phyloP scores from a whole-genome alignment of 78 protist genomes.

The Dictyostelium capitatum region DNA sequence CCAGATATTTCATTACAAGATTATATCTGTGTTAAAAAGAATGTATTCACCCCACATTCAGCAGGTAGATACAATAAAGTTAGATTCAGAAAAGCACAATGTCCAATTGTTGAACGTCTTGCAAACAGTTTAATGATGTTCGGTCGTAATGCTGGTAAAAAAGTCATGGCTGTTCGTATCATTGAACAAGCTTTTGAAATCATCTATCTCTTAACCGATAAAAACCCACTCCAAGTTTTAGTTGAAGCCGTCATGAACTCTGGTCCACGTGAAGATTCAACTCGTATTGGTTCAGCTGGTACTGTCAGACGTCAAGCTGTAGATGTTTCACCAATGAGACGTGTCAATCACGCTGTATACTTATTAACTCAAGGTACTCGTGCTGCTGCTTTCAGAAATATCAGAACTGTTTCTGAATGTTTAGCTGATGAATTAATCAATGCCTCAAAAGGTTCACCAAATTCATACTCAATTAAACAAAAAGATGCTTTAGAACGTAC shows the following conservation, averaged over 20 bases:
- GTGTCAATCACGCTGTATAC: constrained; percentile 99
- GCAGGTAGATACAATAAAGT: constrained; percentile 98
- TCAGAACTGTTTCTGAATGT: constrained; percentile 99
- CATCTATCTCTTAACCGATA: constrained; percentile 98
- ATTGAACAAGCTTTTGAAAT: constrained; percentile 99
- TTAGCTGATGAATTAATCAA: constrained; percentile 99
- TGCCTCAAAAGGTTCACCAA: constrained; percentile 91
- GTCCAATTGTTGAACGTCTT: constrained; percentile 99
- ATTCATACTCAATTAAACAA: constrained; percentile 19
- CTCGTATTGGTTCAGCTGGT: constrained; percentile 99
- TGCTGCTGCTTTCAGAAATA: constrained; percentile 98
- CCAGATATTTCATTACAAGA: constrained; percentile 88
- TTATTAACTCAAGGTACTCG: constrained; percentile 95
- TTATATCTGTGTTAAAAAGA: constrained; percentile 96
- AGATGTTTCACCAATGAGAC: constrained; percentile 99
- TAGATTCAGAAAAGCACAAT: constrained; percentile 99
- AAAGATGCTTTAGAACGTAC: constrained; percentile 40
- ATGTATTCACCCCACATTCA: constrained; percentile 98
- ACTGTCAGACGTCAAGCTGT: constrained; percentile 99
- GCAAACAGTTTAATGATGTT: constrained; percentile 96
- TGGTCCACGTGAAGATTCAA: constrained; percentile 99
- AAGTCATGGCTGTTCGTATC: constrained; percentile 99
- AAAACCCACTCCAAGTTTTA: constrained; percentile 96
- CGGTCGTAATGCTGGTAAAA: constrained; percentile 99
- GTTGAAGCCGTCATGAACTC: constrained; percentile 89